phyloP scores from a whole-genome alignment of 176 grass and related monocot genomes.

The Carex parvula region DNA sequence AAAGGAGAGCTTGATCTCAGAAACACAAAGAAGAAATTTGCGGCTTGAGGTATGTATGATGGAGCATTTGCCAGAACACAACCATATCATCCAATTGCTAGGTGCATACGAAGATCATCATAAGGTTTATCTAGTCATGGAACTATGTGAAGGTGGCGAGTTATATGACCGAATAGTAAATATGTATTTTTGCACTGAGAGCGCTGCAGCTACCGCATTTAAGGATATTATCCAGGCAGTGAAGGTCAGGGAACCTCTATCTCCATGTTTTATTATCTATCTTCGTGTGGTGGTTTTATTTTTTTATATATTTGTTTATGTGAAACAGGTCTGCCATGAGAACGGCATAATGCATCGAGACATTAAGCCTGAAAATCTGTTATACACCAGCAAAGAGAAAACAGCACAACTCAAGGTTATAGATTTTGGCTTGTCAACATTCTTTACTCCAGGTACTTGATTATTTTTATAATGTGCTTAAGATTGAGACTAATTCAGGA shows the following conservation, averaged over 20 bases:
- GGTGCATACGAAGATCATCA: not conserved
- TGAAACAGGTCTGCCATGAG: not conserved
- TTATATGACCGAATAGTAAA: not conserved
- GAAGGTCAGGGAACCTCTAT: not conserved
- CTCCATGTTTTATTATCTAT: not conserved
- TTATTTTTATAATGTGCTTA: not conserved
- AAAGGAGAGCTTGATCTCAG: not conserved
- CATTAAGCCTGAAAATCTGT: slow-evolving; percentile 13
- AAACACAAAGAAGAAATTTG: not conserved
- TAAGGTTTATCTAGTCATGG: slow-evolving; percentile 5
- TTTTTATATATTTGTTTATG: not conserved
- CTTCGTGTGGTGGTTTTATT: too few relatives aligned
- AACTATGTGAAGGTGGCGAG: slow-evolving; percentile 6
- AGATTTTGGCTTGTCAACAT: not conserved
- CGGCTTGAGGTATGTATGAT: not conserved
- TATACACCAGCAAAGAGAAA: not conserved
- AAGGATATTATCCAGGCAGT: not conserved
- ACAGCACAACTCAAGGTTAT: not conserved
- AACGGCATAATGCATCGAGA: slow-evolving; percentile 17
- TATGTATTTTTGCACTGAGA: not conserved
- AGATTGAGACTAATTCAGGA: not conserved
- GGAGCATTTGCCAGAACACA: not conserved
- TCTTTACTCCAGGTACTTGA: not conserved
- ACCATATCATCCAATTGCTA: not conserved
- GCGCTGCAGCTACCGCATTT: not conserved